Base-by-base conservation (phyloP, 805 yeast species). In the Starmerella stigmatis region DNA sequence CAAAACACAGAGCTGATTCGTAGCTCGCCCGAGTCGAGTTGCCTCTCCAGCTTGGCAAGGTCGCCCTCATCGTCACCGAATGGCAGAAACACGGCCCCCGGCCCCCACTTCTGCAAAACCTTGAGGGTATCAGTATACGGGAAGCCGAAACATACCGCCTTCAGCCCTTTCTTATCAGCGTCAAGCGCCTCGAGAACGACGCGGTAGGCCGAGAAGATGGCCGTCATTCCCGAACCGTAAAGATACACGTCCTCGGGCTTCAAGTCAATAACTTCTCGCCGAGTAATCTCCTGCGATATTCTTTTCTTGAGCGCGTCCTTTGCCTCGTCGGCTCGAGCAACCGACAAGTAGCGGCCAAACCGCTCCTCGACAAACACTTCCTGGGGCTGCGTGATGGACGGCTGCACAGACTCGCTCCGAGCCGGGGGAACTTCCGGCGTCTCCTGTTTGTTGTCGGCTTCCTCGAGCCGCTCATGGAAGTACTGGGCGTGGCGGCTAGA, bases 41-140 rank as follows among this genome's bases (percentile, higher is more conserved):
- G 65, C 5, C 55, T 54, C 57, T 85, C 92, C 32, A 92, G 64
- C 42, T 78, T 78, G 43, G 70, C 76, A 41, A 86, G 62, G 10
- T 68, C 71, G 20, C 68, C 71, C 46, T 77, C 80, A 57, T 85
- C 94, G 25, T 43, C 49, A 17, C 95, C 96, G 53, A 75, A 67
- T 3, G 96, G 96, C 52, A 79, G 77, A 61, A 86, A 89, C 54
- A 78, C 78, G 31, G 81, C 83, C 29, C 96, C 96, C 3, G 88
- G 83, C 13, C 97, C 96, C 71, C 86, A 92, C 62, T 88, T 89
- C 57, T 74, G 73, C 56, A 92, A 69, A 47, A 92, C 78, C 55
- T 84, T 85, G 45, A 86, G 70, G 0, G 97, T 88, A 61, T 92
- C 97, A 23, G 85, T 92, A 62, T 89, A 92, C 6, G 97, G 96